A percentile compares a stretch with the other conserved stretches of the same genome.
phyloP scores from a whole-genome alignment of 345 rosid species.

The Durio zibethinus region DNA sequence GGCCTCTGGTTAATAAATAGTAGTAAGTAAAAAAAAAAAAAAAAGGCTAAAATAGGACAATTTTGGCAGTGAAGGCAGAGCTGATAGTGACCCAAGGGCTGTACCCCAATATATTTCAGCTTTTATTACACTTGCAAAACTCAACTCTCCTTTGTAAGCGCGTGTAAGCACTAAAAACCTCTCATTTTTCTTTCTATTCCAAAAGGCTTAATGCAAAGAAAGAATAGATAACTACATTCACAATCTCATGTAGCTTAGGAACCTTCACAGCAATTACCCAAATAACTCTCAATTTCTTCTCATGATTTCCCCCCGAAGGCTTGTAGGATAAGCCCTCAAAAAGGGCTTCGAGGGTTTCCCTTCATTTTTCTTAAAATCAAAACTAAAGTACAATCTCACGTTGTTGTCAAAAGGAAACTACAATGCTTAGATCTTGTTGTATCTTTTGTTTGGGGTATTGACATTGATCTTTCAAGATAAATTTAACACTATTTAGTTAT shows the following conservation, averaged over 20 bases:
- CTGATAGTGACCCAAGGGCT: slow-evolving; percentile 31
- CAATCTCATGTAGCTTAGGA: slow-evolving; percentile 16
- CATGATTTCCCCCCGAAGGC: background rate
- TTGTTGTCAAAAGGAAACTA: background rate
- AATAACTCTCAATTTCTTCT: background rate
- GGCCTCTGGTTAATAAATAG: slow-evolving; percentile 5
- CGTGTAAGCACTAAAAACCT: background rate
- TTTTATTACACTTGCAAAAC: background rate
- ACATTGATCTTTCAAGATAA: background rate
- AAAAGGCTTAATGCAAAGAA: background rate
- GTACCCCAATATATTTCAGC: background rate
- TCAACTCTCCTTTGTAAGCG: background rate
- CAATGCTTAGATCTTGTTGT: background rate
- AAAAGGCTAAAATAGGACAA: slow-evolving; percentile 34
- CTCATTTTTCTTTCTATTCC: background rate
- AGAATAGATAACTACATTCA: background rate
- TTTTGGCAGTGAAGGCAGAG: slow-evolving; percentile 18
- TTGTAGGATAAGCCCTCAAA: background rate
- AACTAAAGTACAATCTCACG: background rate
- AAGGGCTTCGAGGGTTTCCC: no score
- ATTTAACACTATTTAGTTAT: background rate
- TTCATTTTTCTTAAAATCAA: background rate
- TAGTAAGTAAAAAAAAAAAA: background rate
- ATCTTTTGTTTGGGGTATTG: background rate
- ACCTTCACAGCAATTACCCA: slow-evolving; percentile 48